These are phyloP conservation scores for Lyophyllum semitale DNA, from an alignment of 768 basidiomycete species.

Conservation along the genomic window DNA sequence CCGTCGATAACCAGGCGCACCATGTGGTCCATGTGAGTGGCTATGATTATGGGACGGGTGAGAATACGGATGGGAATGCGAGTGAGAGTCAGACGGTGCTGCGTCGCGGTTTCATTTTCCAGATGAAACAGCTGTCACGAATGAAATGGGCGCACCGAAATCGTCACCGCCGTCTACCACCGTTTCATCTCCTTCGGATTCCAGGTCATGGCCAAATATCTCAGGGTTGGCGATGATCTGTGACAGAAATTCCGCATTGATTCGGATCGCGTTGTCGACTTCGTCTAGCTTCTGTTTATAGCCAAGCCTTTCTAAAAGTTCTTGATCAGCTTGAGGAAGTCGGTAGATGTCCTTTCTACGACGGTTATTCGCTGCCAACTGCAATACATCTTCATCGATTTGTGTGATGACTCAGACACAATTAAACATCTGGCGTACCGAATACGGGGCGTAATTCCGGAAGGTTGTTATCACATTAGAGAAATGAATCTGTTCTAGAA, in stretches of 20 bases:
- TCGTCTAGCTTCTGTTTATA: conserved; percentile 79
- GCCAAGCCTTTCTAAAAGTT: conserved; percentile 64
- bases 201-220: conserved; percentile 68
- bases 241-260: conserved; percentile 77
- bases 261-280: conserved; percentile 79
- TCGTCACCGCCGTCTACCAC: conserved; percentile 7
- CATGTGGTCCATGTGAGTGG: conserved; percentile 34
- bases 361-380: conserved; percentile 57
- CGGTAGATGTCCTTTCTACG: conserved; percentile 79
- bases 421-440: conserved; percentile 44
- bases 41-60: conserved; percentile 29
- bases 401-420: neutral
- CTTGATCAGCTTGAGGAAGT: conserved; percentile 69
- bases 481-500: conserved; percentile 69
- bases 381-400: conserved; percentile 10
- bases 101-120: neutral
- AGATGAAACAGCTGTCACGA: neutral
- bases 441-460: conserved; percentile 72
- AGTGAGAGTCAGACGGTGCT: conserved; percentile 9
- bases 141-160: conserved; percentile 5
- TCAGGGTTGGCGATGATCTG: conserved; percentile 77
- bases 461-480: conserved; percentile 76
- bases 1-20: conserved; percentile 19
- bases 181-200: conserved; percentile 27
- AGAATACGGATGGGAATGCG: conserved; percentile 21